Evolutionary conservation across 2,329 filamentous ascomycete species (phyloP), one percentile per base, ranked within the genome.

Genomic region (Endoconidiophora laricicola): DNA sequence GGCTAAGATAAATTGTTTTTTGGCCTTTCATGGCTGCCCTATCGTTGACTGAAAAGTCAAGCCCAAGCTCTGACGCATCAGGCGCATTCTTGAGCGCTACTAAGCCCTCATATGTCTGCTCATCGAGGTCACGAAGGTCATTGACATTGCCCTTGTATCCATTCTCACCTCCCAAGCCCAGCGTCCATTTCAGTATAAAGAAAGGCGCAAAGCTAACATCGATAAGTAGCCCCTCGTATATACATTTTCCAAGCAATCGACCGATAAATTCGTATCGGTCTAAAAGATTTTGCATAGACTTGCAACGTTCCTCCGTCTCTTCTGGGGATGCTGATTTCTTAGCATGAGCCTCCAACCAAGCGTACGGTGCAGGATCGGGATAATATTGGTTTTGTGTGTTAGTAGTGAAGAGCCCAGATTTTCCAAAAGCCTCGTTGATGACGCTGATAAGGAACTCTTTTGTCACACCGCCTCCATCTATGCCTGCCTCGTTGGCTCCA

Each of bases 161-260:
- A 14, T 26, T 44, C 18, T 45, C 18, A 7, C 78, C 82, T 56
- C 76, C 79, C 16, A 81, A 72, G 1, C 79, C 74, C 33, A 78
- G 79, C 33, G 67, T 68, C 91, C 91, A 98, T 62, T 96, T 95
- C 53, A 94, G 75, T 5, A 98, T 74, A 66, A 98, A 98, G 68
- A 98, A 98, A 0, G 85, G 81, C 1, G 90, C 88, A 68, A 98
- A 98, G 46, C 79, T 79, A 53, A 95, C 81, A 63, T 98, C 88
- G 44, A 96, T 81, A 2, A 98, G 72, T 42, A 98, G 96, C 0
- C 88, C 88, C 66, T 98, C 91, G 60, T 98, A 98, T 59, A 98
- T 71, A 64, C 91, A 98, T 62, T 98, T 98, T 9, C 91, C 91
- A 23, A 98, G 81, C 24, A 98, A 77, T 3, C 91, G 82, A 1